phyloP scores from a whole-genome alignment of 2,329 filamentous ascomycete genomes.

The Botrytis fragariae region DNA sequence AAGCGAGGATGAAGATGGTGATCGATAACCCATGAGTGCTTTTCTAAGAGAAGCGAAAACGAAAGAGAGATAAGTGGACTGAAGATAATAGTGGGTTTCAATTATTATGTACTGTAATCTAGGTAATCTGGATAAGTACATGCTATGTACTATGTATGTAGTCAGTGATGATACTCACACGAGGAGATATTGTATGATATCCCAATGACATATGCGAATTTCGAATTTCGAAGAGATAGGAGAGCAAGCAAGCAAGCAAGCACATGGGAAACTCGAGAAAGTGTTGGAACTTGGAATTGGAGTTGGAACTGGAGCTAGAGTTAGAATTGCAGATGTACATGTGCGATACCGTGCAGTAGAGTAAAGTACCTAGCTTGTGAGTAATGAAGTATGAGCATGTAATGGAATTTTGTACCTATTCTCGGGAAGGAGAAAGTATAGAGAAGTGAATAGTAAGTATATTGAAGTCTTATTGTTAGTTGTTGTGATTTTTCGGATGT shows the following conservation, averaged over 20 bases:
- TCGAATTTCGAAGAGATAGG: too few relatives aligned
- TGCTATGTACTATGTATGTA: neutral
- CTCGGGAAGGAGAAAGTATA: neutral
- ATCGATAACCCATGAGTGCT: too few relatives aligned
- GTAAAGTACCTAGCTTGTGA: neutral
- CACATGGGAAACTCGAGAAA: neutral
- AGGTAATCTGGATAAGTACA: neutral
- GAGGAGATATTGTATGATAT: neutral
- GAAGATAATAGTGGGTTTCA: too few relatives aligned
- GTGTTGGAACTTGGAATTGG: neutral
- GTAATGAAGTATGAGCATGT: neutral
- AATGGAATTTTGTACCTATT: neutral
- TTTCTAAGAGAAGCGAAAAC: too few relatives aligned
- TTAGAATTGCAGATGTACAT: too few relatives aligned
- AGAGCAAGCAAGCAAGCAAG: neutral
- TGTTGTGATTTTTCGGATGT: neutral
- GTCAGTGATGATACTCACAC: neutral
- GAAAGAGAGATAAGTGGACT: too few relatives aligned
- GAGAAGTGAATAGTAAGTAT: neutral
- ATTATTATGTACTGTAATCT: neutral
- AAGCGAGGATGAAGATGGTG: too few relatives aligned
- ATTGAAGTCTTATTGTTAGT: neutral
- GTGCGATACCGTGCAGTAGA: neutral
- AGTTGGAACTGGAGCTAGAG: neutral
- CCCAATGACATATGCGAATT: too few relatives aligned